Percentiles rank a stretch among this genome's conserved stretches.
phyloP scores from a whole-genome alignment of 2,329 filamentous ascomycete genomes.

The Botrytis hyacinthi region DNA sequence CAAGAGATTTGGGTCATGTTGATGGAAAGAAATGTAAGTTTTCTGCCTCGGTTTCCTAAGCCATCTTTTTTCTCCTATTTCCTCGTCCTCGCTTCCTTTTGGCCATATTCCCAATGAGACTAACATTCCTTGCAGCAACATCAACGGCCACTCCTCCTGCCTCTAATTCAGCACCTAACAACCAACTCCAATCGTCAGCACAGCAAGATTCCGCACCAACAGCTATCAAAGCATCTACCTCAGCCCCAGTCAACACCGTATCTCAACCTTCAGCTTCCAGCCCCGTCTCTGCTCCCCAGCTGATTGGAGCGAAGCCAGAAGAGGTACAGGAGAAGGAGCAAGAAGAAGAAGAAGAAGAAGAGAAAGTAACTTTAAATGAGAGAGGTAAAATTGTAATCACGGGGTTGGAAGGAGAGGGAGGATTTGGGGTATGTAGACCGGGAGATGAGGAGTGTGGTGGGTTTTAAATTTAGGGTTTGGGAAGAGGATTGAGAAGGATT shows the following conservation, averaged over 20 bases:
- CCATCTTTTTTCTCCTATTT: neutral
- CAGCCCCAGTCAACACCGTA: neutral
- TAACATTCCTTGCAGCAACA: neutral
- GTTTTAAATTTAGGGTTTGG: neutral
- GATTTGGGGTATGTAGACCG: conserved; percentile 15
- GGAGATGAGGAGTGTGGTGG: conserved; percentile 20
- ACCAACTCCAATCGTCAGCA: neutral
- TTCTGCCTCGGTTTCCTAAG: neutral
- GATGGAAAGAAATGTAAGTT: conserved; percentile 48
- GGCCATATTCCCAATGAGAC: neutral
- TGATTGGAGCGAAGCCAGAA: neutral
- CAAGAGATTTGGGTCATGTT: conserved; percentile 76
- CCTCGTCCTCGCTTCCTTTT: neutral
- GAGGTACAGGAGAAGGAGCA: neutral
- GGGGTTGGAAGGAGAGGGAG: conserved; percentile 3
- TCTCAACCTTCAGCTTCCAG: neutral
- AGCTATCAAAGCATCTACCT: neutral
- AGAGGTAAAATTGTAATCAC: conserved; percentile 25
- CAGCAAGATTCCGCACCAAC: neutral
- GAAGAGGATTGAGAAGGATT: neutral
- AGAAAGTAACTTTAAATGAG: conserved; percentile 6
- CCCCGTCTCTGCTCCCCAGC: neutral
- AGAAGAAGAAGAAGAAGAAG: neutral
- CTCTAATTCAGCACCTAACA: neutral
- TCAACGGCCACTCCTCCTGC: neutral